These are phyloP conservation scores for Coemansia sp. DNA, from an alignment of 192 early-diverging fungal genomes.

Conservation along the genomic window DNA sequence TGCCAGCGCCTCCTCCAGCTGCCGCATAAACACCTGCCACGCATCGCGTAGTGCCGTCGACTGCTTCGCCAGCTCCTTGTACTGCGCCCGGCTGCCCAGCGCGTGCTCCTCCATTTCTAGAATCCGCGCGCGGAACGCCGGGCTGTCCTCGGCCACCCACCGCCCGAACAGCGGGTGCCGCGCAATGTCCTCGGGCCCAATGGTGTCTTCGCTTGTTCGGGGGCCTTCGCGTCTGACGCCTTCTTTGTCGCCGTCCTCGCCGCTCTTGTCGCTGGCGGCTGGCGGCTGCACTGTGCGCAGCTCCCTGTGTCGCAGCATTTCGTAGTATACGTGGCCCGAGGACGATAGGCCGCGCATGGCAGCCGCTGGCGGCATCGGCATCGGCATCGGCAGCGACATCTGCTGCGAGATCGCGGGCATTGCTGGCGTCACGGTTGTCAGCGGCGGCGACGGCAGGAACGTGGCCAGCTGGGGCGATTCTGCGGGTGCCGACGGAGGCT, in stretches of 20 bases:
- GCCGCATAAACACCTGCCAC: conserved; percentile 38
- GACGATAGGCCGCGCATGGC: not conserved
- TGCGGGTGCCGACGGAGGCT: not conserved
- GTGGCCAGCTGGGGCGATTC: not conserved
- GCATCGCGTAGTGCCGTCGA: conserved; percentile 33
- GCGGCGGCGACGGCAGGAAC: conserved; percentile 8
- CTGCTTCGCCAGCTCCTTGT: conserved; percentile 40
- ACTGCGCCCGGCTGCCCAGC: conserved; percentile 22
- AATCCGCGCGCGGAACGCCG: conserved; percentile 40
- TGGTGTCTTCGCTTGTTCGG: conserved; percentile 6
- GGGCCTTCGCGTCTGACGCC: not conserved
- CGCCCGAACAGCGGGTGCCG: conserved; percentile 45
- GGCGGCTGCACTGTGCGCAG: conserved; percentile 2
- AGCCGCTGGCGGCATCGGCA: not conserved
- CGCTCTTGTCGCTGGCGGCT: not conserved
- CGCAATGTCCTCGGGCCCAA: not conserved
- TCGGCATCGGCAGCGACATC: not conserved
- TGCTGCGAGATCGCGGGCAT: not conserved
- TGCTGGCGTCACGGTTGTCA: not conserved
- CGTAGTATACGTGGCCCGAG: conserved; percentile 31
- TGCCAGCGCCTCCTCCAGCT: conserved; percentile 20
- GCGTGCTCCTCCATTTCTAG: conserved; percentile 39
- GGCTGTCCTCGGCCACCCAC: conserved; percentile 50
- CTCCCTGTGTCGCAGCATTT: conserved; percentile 29
- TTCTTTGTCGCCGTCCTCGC: not conserved